Base-by-base conservation (phyloP, 805 yeast genomes). In the Metschnikowia aberdeeniae region DNA sequence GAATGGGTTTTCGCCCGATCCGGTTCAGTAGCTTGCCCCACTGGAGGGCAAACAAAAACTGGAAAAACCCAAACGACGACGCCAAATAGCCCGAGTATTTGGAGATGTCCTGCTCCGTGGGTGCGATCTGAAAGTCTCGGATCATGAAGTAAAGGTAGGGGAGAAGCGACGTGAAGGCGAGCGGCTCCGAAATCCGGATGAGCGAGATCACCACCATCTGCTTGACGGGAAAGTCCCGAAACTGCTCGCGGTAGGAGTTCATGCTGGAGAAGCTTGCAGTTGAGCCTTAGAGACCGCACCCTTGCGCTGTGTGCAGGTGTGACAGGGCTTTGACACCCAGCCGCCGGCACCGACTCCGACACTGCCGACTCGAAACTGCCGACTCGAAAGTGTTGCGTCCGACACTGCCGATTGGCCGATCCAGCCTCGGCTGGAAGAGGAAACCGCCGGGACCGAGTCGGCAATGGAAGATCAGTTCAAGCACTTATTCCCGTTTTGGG, bases 101-200 rank as follows among this genome's bases (percentile, higher is more conserved):
- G 2, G 84, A 70, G 31, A 82, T 77, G 40, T 76, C 75, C n/a
- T 76, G 71, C 39, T 77, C 77, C 20, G 68, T 64, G 32, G 75
- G 68, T 6, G 64, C 67, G 11, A 78, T 61, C 4, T 73, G 72
- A 56, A 80, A 80, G 49, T 78, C 82, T 47, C 77, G 60, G 14
- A 81, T 80, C 84, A 81, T 77, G 62, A 77, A 81, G 58, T 76
- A 81, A 33, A 80, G 73, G 54, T 81, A 81, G 3, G 86, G 86
- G 56, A 81, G 80, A 29, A 80, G 59, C 4, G 84, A 78, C 3
- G 85, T 78, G 64, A 80, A 81, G 2, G 84, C 78, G 17, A 81
- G 70, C 1, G 86, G 86, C 56, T 81, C 86, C 10, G 80, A 70
- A 48, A 80, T 75, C 45, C 86, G 64, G 40, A 80, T 75, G 26